Conservation (phyloP, 352 stramenopile genomes). For the Globisporangium middletonii region DNA sequence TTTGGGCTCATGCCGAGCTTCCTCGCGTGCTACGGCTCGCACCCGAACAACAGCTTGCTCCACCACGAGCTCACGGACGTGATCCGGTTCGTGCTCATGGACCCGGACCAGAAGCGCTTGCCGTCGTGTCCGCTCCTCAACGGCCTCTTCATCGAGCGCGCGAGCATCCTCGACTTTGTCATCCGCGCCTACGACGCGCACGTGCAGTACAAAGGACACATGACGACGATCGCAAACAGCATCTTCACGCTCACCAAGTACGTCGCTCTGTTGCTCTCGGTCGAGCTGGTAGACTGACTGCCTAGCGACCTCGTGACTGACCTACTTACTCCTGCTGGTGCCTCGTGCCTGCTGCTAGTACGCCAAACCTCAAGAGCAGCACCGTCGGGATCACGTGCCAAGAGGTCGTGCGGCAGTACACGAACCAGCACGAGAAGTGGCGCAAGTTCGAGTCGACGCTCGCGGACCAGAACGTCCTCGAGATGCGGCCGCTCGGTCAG, state of each 20-base stretch:
- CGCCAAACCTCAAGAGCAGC: slow-evolving; percentile 58
- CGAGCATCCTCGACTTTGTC: slow-evolving; percentile 80
- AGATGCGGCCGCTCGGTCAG: slow-evolving; percentile 79
- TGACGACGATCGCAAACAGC: slow-evolving; percentile 87
- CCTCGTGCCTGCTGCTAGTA: slow-evolving; percentile 22
- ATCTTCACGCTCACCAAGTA: slow-evolving; percentile 87
- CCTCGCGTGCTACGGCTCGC: slow-evolving; percentile 67
- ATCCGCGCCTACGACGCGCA: slow-evolving; percentile 69
- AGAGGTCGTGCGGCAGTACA: slow-evolving; percentile 77
- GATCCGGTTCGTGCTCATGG: slow-evolving; percentile 80
- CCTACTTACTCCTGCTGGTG: background rate
- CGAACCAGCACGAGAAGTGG: slow-evolving; percentile 61
- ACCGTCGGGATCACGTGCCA: slow-evolving; percentile 56
- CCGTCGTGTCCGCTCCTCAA: slow-evolving; percentile 74
- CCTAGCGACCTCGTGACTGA: slow-evolving; percentile 1
- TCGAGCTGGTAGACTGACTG: background rate
- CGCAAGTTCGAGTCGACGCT: slow-evolving; percentile 67
- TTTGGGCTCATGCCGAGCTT: slow-evolving; percentile 80
- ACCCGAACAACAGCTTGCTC: slow-evolving; percentile 78
- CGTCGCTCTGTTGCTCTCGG: slow-evolving; percentile 7
- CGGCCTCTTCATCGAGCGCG: slow-evolving; percentile 60
- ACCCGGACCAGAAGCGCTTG: slow-evolving; percentile 78
- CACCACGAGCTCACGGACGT: slow-evolving; percentile 84
- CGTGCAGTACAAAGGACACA: slow-evolving; percentile 84
- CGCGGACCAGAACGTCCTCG: slow-evolving; percentile 71